These are phyloP conservation scores for Boletus rubropictus DNA, from an alignment of 768 basidiomycete genomes.

Conservation along the genomic window DNA sequence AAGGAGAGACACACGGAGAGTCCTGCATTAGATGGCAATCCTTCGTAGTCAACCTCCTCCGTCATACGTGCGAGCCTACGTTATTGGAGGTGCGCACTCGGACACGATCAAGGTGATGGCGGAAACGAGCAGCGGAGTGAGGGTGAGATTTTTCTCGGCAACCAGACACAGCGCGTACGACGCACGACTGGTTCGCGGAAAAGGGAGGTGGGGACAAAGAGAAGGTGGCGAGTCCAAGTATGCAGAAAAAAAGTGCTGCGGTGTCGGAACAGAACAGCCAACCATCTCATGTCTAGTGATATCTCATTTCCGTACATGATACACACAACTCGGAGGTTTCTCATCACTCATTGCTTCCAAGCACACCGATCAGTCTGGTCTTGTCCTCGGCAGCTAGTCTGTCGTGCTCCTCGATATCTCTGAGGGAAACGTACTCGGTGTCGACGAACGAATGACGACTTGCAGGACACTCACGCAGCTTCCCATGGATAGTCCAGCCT, in stretches of 20 bases:
- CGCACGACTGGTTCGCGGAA: background rate
- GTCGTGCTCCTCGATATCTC: constrained; percentile 76
- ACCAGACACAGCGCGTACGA: background rate
- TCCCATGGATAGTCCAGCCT: constrained; percentile 90
- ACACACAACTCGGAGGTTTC: background rate
- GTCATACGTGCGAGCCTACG: constrained; percentile 27
- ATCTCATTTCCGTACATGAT: background rate
- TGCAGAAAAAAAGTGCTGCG: background rate
- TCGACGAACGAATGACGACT: background rate
- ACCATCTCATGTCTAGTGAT: background rate
- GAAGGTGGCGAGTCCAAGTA: too few species aligned
- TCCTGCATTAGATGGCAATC: constrained; percentile 68
- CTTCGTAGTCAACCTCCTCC: constrained; percentile 58
- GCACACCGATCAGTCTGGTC: constrained; percentile 1
- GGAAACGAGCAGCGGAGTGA: background rate
- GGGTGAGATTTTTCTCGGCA: constrained; percentile 9
- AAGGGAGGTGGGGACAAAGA: background rate
- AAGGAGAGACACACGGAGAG: constrained; percentile 47
- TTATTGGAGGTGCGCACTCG: constrained; percentile 5
- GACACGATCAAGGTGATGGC: constrained; percentile 1
- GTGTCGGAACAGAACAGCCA: constrained; percentile 4
- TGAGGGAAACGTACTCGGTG: constrained; percentile 23
- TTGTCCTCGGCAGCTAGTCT: constrained; percentile 47
- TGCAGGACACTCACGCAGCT: constrained; percentile 46
- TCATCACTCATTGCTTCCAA: background rate